phyloP scores from a whole-genome alignment of 129 eudicot species.

The Kitagawia praeruptora region DNA sequence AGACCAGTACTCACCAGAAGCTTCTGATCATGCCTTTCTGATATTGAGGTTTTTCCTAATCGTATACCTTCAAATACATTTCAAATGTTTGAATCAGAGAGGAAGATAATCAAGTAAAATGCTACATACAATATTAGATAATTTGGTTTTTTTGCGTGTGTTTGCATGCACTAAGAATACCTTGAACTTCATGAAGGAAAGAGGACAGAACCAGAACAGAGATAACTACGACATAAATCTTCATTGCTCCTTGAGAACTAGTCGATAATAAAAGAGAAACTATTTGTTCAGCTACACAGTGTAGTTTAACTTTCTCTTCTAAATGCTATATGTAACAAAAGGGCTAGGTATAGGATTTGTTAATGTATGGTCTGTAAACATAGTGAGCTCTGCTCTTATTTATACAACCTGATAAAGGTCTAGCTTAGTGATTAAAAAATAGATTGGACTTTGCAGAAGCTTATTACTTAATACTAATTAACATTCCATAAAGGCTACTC shows the following conservation, averaged over 20 bases:
- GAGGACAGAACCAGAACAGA: constrained; percentile 6
- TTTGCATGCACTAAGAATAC: not conserved
- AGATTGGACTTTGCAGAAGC: constrained; percentile 8
- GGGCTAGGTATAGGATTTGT: not conserved
- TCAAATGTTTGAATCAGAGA: not conserved
- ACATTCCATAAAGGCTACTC: constrained; percentile 11
- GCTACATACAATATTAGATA: not conserved
- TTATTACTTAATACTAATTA: not conserved
- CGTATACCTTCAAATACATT: constrained; percentile 31
- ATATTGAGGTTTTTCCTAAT: constrained; percentile 22
- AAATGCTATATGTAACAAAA: not conserved
- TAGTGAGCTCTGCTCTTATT: not conserved
- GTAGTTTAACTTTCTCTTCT: not conserved
- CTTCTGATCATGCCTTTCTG: constrained; percentile 21
- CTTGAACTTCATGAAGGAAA: constrained; percentile 9
- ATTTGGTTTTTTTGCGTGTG: not conserved
- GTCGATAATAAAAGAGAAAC: not conserved
- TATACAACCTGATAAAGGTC: constrained; percentile 22
- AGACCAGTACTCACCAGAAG: constrained; percentile 20
- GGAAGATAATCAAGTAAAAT: not conserved
- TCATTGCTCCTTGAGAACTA: not conserved
- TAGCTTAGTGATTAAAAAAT: constrained; percentile 17
- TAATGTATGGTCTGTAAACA: not conserved
- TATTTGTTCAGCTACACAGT: not conserved
- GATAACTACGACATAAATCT: not conserved